Percentiles rank a stretch among this genome's conserved stretches.
Conservation (phyloP, 2,329 filamentous ascomycete genomes). For the Onygenales sp. region DNA sequence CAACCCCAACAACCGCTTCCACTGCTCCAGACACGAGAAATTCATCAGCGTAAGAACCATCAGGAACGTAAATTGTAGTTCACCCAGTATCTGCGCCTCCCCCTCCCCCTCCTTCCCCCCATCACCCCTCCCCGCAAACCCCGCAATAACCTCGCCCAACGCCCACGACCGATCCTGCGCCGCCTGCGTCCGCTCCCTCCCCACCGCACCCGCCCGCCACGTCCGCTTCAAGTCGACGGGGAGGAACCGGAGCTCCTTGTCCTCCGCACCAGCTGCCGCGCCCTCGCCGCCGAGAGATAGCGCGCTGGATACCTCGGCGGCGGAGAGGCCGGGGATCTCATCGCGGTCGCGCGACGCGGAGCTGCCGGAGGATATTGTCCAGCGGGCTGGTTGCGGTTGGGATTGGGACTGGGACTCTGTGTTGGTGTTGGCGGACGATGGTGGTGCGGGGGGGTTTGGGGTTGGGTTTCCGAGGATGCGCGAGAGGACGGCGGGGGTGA, state of each 20-base stretch:
- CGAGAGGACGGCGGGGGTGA: slow-evolving; percentile 41
- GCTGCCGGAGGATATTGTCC: slow-evolving; percentile 50
- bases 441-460: slow-evolving; percentile 9
- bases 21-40: slow-evolving; percentile 57
- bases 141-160: slow-evolving; percentile 42
- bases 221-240: slow-evolving; percentile 53
- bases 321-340: slow-evolving; percentile 49
- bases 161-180: slow-evolving; percentile 56
- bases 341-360: slow-evolving; percentile 49
- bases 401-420: no score
- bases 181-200: slow-evolving; percentile 52
- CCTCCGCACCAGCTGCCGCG: slow-evolving; percentile 23
- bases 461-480: slow-evolving; percentile 36
- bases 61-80: slow-evolving; percentile 54
- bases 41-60: slow-evolving; percentile 57
- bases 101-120: slow-evolving; percentile 11
- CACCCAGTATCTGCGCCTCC: slow-evolving; percentile 41
- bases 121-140: slow-evolving; percentile 12
- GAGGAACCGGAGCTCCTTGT: slow-evolving; percentile 44
- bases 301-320: slow-evolving; percentile 11
- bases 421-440: neutral
- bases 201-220: slow-evolving; percentile 53
- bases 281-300: slow-evolving; percentile 5
- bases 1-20: slow-evolving; percentile 50
- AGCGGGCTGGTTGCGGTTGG: slow-evolving; percentile 20